Evolutionary conservation across 768 basidiomycete species (phyloP).

Genomic region (Piloderma croceum): DNA sequence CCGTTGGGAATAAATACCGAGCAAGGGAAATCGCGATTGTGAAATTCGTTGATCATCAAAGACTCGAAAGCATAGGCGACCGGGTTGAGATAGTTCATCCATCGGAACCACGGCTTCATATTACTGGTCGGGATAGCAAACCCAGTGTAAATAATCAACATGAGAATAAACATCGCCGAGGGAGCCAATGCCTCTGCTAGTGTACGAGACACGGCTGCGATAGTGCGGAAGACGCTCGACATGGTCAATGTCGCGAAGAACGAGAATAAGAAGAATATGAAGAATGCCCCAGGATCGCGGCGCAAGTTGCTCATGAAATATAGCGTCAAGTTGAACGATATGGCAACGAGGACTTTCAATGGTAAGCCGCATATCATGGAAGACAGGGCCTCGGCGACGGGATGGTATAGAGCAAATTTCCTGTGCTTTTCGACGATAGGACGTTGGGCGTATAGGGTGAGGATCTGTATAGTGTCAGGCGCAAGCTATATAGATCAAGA

Average conservation of each 20-base stretch:
- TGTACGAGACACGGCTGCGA: conserved; percentile 32
- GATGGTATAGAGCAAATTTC: conserved; percentile 23
- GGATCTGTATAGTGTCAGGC: conserved; percentile 15
- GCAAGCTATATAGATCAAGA: background rate
- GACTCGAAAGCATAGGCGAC: conserved; percentile 40
- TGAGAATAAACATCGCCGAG: conserved; percentile 29
- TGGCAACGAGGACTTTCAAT: conserved; percentile 14
- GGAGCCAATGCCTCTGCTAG: conserved; percentile 25
- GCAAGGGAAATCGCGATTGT: conserved; percentile 30
- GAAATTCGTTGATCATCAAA: conserved; percentile 46
- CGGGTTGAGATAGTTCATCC: conserved; percentile 40
- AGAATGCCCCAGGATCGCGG: conserved; percentile 34
- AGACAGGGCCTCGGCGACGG: conserved; percentile 18
- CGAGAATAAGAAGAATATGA: conserved; percentile 35
- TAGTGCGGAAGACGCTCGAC: conserved; percentile 31
- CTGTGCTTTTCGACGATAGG: conserved; percentile 38
- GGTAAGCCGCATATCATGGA: conserved; percentile 14
- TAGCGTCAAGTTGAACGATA: conserved; percentile 29
- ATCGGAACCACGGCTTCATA: conserved; percentile 23
- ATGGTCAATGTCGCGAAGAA: conserved; percentile 22
- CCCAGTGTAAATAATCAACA: conserved; percentile 38
- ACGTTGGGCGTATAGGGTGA: conserved; percentile 24
- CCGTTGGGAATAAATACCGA: conserved; percentile 27
- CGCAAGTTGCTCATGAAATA: conserved; percentile 41
- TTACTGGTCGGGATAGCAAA: conserved; percentile 30